A percentile compares a stretch with the other conserved stretches of the same genome.
Conservation (phyloP, 1,284 basidiomycete species). For the Puccinia novopanici region DNA sequence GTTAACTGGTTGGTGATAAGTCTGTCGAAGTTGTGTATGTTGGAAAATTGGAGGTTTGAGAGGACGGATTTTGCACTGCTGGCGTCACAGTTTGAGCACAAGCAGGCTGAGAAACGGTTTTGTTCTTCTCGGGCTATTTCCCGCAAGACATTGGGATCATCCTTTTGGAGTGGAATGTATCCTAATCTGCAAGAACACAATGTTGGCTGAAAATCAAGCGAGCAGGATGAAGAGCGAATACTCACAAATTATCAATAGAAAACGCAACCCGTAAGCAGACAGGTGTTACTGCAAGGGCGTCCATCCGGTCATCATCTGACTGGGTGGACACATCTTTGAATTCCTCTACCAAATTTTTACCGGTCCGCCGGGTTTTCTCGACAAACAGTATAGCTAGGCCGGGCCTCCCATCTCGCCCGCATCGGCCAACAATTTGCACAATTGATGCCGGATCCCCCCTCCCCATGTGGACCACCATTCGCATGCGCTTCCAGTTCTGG, state of each 20-base stretch:
- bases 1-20: neutral
- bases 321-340: neutral
- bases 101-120: neutral
- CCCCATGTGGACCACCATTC: no score
- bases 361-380: neutral
- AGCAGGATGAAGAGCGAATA: neutral
- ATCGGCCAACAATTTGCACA: slow-evolving; percentile 10
- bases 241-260: no score
- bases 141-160: neutral
- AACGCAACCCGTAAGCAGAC: slow-evolving; percentile 2
- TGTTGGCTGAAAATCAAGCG: neutral
- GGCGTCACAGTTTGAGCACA: neutral
- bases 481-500: no score
- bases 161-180: neutral
- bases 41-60: neutral
- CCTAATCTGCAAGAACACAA: neutral
- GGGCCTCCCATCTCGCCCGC: neutral
- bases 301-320: slow-evolving; percentile 8
- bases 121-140: neutral
- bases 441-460: slow-evolving; percentile 24
- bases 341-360: neutral
- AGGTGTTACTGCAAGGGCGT: slow-evolving; percentile 10
- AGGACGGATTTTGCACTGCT: neutral
- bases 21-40: neutral
- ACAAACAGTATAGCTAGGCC: slow-evolving; percentile 18